Evolutionary conservation across 108 stramenopile genomes (phyloP).

Genomic region (Pseudonitzschia multiseries): DNA sequence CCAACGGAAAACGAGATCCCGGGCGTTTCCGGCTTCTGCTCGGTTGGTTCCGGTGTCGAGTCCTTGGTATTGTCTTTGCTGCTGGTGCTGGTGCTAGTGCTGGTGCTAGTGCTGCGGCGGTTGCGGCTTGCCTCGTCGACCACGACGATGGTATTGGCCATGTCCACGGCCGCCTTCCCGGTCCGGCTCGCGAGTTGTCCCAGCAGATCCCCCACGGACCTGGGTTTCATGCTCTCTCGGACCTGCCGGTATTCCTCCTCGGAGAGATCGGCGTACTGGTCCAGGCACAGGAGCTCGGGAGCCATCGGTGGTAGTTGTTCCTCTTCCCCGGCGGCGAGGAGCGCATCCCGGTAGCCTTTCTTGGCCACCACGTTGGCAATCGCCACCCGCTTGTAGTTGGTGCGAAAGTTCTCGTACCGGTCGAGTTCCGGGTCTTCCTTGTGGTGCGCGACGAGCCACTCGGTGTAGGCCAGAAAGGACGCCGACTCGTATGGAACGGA

Average conservation of each 20-base stretch:
- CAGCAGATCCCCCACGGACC: neutral
- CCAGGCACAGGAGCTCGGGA: neutral
- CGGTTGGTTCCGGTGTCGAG: too few relatives aligned
- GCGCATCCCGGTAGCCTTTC: conserved; percentile 2
- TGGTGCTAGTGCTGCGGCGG: too few relatives aligned
- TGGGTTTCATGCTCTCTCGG: neutral
- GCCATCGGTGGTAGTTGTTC: neutral
- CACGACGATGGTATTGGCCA: neutral
- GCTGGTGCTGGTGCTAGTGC: too few relatives aligned
- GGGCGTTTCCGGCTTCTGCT: too few relatives aligned
- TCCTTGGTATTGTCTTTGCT: too few relatives aligned
- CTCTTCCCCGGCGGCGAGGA: too few relatives aligned
- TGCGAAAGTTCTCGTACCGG: neutral
- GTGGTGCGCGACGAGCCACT: neutral
- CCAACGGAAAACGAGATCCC: too few relatives aligned
- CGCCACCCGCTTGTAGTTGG: neutral
- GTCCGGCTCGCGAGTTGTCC: neutral
- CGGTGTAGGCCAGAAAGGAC: conserved; percentile 8
- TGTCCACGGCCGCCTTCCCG: neutral
- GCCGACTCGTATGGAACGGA: conserved; percentile 13
- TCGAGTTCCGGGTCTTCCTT: neutral
- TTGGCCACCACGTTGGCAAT: conserved; percentile 9
- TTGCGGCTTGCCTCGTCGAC: too few relatives aligned
- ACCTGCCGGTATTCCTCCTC: neutral
- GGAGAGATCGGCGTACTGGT: conserved; percentile 8